Conservation (phyloP, 805 yeast species). For the Grigorovia yakushimaensis region DNA sequence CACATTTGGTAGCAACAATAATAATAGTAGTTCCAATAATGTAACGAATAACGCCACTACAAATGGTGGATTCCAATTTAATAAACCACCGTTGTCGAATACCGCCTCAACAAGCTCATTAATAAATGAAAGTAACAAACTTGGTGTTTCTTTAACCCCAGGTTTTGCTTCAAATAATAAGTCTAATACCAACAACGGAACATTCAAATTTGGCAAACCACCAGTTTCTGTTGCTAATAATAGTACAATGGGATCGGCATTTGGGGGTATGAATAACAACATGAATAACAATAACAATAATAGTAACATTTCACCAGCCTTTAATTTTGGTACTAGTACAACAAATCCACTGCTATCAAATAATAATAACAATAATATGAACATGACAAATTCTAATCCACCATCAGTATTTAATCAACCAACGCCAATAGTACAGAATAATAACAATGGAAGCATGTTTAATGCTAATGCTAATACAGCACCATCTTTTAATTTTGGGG, state of each 20-base stretch:
- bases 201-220: conserved; percentile 1
- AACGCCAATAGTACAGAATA: conserved; percentile 1
- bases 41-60: background rate
- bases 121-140: background rate
- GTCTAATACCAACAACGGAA: background rate
- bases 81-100: background rate
- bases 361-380: conserved; percentile 1
- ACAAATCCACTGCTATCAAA: conserved; percentile 1
- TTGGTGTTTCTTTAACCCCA: conserved; percentile 8
- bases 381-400: conserved; percentile 1
- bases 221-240: background rate
- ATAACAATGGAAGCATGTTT: background rate
- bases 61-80: conserved; percentile 6
- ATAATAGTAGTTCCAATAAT: too few species aligned
- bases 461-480: conserved; percentile 1
- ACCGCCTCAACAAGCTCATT: conserved; percentile 2
- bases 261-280: conserved; percentile 1
- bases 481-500: background rate
- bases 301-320: background rate
- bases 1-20: background rate
- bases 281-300: background rate
- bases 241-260: background rate
- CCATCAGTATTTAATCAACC: background rate
- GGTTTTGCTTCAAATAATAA: background rate
- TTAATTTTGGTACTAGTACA: conserved; percentile 1